A percentile compares a stretch with the other conserved stretches of the same genome.
Conservation (phyloP, 2,329 filamentous ascomycete species). For the Stenocarpella maydis region DNA sequence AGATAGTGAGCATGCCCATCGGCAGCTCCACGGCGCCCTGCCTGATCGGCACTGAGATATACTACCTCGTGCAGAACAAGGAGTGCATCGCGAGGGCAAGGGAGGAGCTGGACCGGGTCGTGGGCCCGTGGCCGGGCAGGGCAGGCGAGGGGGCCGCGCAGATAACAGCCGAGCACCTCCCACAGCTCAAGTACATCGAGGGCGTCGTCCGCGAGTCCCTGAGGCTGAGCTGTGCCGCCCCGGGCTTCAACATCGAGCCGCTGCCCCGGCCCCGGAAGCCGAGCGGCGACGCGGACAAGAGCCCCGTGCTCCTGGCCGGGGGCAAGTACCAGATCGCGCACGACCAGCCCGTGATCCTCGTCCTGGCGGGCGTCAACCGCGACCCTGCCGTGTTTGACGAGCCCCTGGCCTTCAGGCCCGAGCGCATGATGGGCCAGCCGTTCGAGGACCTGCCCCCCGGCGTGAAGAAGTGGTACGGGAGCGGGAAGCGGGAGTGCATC, state of each 20-base stretch:
- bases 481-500: conserved; percentile 61
- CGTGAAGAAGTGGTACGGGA: conserved; percentile 61
- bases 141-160: conserved; percentile 50
- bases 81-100: conserved; percentile 57
- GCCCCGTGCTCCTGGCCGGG: conserved; percentile 55
- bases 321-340: conserved; percentile 59
- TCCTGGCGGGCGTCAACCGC: conserved; percentile 59
- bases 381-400: conserved; percentile 58
- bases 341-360: conserved; percentile 58
- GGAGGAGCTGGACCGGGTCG: conserved; percentile 60
- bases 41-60: conserved; percentile 55
- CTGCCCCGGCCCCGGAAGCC: conserved; percentile 47
- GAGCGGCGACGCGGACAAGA: conserved; percentile 43
- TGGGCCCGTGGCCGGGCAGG: conserved; percentile 42
- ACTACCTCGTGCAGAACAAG: conserved; percentile 61
- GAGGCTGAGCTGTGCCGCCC: conserved; percentile 62
- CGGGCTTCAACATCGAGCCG: conserved; percentile 63
- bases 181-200: conserved; percentile 61
- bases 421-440: conserved; percentile 57
- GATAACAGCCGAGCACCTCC: conserved; percentile 54
- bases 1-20: conserved; percentile 74
- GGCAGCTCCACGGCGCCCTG: conserved; percentile 60
- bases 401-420: conserved; percentile 54
- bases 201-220: conserved; percentile 63
- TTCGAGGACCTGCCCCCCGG: conserved; percentile 53